Base-by-base conservation (phyloP, 2,329 filamentous ascomycete species). In the Fusarium tupiense region DNA sequence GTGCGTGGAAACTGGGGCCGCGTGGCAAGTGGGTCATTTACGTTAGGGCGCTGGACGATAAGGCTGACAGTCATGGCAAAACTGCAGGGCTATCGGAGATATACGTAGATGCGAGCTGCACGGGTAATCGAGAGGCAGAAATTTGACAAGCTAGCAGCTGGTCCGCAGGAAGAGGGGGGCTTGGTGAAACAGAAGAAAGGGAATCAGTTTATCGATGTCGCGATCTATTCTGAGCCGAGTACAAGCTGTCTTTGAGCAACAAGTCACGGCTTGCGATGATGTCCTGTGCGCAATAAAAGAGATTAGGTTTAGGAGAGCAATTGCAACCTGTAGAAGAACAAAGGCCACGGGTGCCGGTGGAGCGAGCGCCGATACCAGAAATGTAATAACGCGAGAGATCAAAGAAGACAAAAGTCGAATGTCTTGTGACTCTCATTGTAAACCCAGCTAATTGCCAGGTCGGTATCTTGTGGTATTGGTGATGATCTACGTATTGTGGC, bases 181-280 rank as follows among this genome's bases (percentile, higher is more conserved):
- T 47, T 26, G 24, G 44, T 22, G 19, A 29, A 29, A 10, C 8
- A 47, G 24, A 9, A 10, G 31, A 69, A 44, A 40, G 37, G 52
- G 16, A 40, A 35, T 43, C 37, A 19, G 41, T 43, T 61, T 44
- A 50, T 52, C 49, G 56, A 74, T 72, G 61, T 73, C 69, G 67
- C 67, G 72, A 70, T 72, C 24, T 71, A 63, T 73, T 60, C 69
- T 60, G 58, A 69, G 76, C 67, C 67, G 64, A 68, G 73, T 73
- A 65, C 72, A 66, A 76, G 75, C 75, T 78, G 76, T 71, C 73
- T 74, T 62, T 67, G 58, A 78, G 72, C 77, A 76, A 78, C 77
- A 76, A 76, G 67, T 69, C 74, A 73, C 77, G 67, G 73, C 77
- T 59, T 78, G 26, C 26, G 6, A 26, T 26, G 26, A 26, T 26